Percentiles rank a stretch among this genome's conserved stretches.
phyloP scores from a whole-genome alignment of 441 rosid genomes.

The Corymbia calophylla region DNA sequence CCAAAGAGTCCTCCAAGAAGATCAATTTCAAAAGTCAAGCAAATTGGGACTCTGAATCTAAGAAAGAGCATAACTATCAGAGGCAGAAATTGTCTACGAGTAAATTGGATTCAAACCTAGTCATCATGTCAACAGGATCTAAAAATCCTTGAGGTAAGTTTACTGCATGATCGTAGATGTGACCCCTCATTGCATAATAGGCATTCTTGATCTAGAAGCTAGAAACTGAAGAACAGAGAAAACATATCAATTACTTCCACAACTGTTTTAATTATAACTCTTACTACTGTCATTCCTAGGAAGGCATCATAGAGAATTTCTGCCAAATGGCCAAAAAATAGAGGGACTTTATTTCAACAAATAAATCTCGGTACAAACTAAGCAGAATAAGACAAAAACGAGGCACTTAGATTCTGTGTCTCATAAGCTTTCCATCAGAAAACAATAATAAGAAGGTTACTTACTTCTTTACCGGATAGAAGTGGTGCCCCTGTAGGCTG shows the following conservation, averaged over 20 bases:
- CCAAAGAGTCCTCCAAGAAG: neutral
- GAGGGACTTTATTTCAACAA: neutral
- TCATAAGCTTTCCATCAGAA: neutral
- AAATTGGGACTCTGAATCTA: neutral
- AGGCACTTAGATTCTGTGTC: neutral
- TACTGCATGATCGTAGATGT: neutral
- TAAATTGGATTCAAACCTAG: neutral
- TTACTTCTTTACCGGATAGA: slow-evolving; percentile 63
- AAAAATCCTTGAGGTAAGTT: neutral
- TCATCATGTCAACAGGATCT: neutral
- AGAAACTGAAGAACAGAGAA: neutral
- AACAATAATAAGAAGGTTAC: neutral
- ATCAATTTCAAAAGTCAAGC: neutral
- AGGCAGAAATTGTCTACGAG: neutral
- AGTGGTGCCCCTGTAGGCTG: slow-evolving; percentile 45
- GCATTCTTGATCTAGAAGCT: neutral
- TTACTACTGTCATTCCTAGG: neutral
- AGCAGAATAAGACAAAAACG: neutral
- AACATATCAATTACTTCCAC: neutral
- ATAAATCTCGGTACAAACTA: neutral
- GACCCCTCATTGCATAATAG: neutral
- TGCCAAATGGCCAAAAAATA: neutral
- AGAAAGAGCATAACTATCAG: neutral
- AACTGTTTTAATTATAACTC: neutral
- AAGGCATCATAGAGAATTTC: neutral